A percentile compares a stretch with the other conserved stretches of the same genome.
Evolutionary conservation across 225 moss, liverwort and hornwort species (phyloP).

Genomic region (Neckera pumila): DNA sequence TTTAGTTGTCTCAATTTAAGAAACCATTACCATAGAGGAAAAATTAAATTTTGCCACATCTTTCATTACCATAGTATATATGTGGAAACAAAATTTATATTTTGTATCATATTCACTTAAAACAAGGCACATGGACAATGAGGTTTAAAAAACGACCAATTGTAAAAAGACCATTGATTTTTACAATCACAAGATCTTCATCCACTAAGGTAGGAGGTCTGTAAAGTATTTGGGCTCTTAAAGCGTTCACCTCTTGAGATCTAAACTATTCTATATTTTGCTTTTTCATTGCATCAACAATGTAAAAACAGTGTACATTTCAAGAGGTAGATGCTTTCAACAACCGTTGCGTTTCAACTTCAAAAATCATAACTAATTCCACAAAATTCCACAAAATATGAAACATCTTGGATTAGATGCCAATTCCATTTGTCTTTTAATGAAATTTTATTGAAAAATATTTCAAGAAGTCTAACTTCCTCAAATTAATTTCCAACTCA

Average conservation of each 20-base stretch:
- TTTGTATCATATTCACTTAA: background rate
- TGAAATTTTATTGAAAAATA: background rate
- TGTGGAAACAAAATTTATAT: background rate
- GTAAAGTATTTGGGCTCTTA: rapidly evolving
- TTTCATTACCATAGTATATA: background rate
- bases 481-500: background rate
- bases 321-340: background rate
- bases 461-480: background rate
- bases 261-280: background rate
- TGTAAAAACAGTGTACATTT: background rate
- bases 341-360: too few relatives aligned
- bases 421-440: background rate
- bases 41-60: background rate
- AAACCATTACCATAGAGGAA: too few relatives aligned
- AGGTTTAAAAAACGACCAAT: background rate
- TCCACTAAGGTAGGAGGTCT: background rate
- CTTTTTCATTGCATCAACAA: background rate
- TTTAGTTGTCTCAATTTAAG: background rate
- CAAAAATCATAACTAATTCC: too few relatives aligned
- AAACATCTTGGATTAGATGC: background rate
- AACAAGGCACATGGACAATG: background rate
- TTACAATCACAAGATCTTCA: background rate
- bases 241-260: background rate
- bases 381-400: background rate
- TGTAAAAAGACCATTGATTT: background rate